phyloP scores from a whole-genome alignment of 2,329 filamentous ascomycete genomes.

The Tricladium varicosporioides region DNA sequence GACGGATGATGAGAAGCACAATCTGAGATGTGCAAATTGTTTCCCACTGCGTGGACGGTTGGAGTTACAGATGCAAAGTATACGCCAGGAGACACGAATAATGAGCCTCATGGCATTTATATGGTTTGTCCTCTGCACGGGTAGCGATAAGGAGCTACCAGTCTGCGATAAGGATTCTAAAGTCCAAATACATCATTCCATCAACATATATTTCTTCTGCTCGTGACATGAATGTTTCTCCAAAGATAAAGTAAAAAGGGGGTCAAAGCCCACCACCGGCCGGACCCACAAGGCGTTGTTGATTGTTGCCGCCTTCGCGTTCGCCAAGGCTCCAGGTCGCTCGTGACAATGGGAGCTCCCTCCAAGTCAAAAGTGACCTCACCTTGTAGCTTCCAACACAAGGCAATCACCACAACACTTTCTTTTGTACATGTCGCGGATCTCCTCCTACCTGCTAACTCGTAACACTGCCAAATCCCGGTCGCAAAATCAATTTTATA shows the following conservation, averaged over 20 bases:
- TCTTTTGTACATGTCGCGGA: background rate
- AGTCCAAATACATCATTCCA: background rate
- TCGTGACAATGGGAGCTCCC: conserved; percentile 4
- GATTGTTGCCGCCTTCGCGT: background rate
- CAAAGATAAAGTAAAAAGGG: background rate
- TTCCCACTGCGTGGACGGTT: conserved; percentile 14
- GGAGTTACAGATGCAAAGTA: conserved; percentile 27
- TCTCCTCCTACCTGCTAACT: background rate
- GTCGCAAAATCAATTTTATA: background rate
- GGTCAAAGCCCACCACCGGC: conserved; percentile 7
- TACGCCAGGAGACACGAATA: conserved; percentile 23
- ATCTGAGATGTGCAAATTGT: conserved; percentile 20
- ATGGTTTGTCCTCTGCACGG: conserved; percentile 19
- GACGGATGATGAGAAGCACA: conserved; percentile 15
- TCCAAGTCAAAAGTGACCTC: conserved; percentile 11
- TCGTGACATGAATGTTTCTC: background rate
- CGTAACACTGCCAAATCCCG: too few relatives aligned
- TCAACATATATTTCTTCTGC: background rate
- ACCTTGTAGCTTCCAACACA: background rate
- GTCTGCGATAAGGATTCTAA: conserved; percentile 15
- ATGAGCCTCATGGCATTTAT: conserved; percentile 19
- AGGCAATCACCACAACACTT: background rate
- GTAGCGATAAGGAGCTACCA: conserved; percentile 8
- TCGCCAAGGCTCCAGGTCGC: background rate
- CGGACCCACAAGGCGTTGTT: conserved; percentile 5